Conservation (phyloP, 2,329 filamentous ascomycete genomes). For the Fusarium phyllophilum region DNA sequence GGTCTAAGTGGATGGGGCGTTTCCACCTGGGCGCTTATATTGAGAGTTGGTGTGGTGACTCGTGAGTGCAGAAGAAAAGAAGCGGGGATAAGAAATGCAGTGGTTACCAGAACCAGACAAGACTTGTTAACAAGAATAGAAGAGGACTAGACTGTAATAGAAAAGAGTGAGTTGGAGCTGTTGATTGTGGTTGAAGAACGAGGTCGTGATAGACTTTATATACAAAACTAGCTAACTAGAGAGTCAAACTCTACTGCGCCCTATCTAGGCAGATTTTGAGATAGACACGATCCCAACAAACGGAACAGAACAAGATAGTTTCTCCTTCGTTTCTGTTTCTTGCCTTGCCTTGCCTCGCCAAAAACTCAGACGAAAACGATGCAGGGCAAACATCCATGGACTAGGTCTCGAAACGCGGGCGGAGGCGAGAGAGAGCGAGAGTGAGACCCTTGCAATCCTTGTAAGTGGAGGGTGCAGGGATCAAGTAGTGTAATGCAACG, state of each 20-base stretch:
- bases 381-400: conserved; percentile 14
- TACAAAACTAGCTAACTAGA: neutral
- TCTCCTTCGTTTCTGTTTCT: conserved; percentile 15
- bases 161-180: neutral
- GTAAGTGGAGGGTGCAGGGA: conserved; percentile 3
- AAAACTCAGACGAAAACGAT: conserved; percentile 15
- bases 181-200: neutral
- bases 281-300: conserved; percentile 5
- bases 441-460: neutral
- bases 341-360: conserved; percentile 6
- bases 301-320: neutral
- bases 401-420: conserved; percentile 28
- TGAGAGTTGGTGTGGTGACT: conserved; percentile 20
- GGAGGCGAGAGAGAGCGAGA: conserved; percentile 13
- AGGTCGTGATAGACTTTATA: conserved; percentile 29
- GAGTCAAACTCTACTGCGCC: conserved; percentile 6
- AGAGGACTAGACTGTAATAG: neutral
- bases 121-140: conserved; percentile 3
- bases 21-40: conserved; percentile 46
- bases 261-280: conserved; percentile 12
- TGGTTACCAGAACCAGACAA: conserved; percentile 2
- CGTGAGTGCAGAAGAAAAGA: conserved; percentile 27
- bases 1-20: conserved; percentile 31
- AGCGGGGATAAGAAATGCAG: conserved; percentile 19
- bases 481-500: conserved; percentile 15